These are phyloP conservation scores for Candida jianshihensis DNA, from an alignment of 805 yeast genomes.

Conservation along the genomic window DNA sequence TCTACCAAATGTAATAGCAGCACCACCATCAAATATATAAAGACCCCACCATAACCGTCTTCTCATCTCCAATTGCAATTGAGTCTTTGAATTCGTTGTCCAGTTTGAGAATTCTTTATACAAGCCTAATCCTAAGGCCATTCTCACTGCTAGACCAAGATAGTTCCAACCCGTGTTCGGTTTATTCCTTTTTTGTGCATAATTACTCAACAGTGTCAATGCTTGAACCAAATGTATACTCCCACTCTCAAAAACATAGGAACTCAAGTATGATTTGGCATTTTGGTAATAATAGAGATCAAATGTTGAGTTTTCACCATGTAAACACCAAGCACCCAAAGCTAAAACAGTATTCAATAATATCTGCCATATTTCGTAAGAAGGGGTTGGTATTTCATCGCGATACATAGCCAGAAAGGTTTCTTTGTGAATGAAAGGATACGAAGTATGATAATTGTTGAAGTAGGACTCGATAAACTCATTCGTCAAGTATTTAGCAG, in stretches of 20 bases:
- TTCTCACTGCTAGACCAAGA: conserved; percentile 54
- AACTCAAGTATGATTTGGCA: conserved; percentile 38
- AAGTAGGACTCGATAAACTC: conserved; percentile 45
- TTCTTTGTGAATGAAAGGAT: conserved; percentile 53
- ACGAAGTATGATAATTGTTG: conserved; percentile 51
- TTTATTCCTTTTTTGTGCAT: conserved; percentile 56
- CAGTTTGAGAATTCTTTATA: conserved; percentile 44
- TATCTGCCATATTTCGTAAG: conserved; percentile 44
- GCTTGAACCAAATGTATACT: conserved; percentile 48
- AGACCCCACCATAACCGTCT: conserved; percentile 66
- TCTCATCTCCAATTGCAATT: conserved; percentile 45
- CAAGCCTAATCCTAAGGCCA: conserved; percentile 62
- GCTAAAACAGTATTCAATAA: conserved; percentile 52
- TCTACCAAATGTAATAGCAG: conserved; percentile 58
- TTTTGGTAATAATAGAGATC: conserved; percentile 51
- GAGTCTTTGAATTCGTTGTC: conserved; percentile 28
- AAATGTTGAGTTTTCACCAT: conserved; percentile 44
- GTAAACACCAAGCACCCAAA: conserved; percentile 62
- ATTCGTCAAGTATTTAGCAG: conserved; percentile 25
- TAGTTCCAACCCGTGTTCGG: conserved; percentile 68
- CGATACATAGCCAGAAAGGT: conserved; percentile 42
- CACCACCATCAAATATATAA: conserved; percentile 55
- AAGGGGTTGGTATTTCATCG: conserved; percentile 33
- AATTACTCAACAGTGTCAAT: conserved; percentile 47
- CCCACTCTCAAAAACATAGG: conserved; percentile 52